These are phyloP conservation scores for Paramecium sonneborni DNA, from an alignment of 73 alveolate species.

Conservation along the genomic window DNA sequence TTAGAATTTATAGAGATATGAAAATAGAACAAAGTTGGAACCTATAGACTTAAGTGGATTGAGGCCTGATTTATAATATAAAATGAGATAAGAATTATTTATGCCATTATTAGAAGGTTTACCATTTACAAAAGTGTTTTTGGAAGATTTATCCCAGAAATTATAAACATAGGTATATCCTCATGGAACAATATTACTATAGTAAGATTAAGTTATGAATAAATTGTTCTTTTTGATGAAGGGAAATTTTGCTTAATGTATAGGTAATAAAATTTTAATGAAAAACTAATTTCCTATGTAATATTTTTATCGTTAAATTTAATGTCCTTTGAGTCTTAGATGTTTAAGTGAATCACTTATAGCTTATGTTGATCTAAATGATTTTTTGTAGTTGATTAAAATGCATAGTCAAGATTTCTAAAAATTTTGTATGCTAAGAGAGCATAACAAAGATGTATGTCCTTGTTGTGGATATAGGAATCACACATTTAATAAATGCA, in stretches of 20 bases:
- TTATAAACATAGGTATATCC: not conserved
- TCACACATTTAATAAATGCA: not conserved
- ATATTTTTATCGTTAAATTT: not conserved
- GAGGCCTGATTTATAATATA: not conserved
- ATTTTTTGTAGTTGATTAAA: not conserved
- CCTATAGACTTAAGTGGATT: not conserved
- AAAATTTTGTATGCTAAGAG: not conserved
- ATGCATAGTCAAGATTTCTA: not conserved
- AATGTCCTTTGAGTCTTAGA: not conserved
- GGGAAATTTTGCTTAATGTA: not conserved
- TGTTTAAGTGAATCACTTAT: not conserved
- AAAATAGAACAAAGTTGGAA: not conserved
- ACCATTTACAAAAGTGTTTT: not conserved
- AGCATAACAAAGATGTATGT: not conserved
- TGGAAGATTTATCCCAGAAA: not conserved
- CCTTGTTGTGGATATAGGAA: constrained; percentile 33
- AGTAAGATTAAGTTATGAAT: not conserved
- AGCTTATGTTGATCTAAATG: not conserved
- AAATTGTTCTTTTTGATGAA: not conserved
- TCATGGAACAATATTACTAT: not conserved
- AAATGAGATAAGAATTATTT: not conserved
- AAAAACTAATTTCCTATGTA: not conserved
- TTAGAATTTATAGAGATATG: not conserved
- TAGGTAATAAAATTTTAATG: not conserved
- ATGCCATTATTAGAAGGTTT: not conserved